A percentile compares a stretch with the other conserved stretches of the same genome.
phyloP scores from a whole-genome alignment of 495 filamentous ascomycete species.

The Stereocaulon alpinum region DNA sequence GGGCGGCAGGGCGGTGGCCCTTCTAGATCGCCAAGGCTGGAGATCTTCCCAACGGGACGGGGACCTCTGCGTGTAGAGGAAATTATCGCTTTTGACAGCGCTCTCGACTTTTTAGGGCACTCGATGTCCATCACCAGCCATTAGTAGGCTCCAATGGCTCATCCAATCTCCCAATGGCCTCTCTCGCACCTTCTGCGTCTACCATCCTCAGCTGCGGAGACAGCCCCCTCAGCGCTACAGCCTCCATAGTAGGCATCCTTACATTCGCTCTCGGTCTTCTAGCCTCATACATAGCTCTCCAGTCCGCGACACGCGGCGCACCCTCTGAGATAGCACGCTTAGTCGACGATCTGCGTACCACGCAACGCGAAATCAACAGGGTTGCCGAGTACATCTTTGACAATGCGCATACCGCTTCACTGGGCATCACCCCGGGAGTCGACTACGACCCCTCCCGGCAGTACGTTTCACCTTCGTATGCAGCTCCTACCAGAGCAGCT shows the following conservation, averaged over 20 bases:
- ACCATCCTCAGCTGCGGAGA: slow-evolving; percentile 6
- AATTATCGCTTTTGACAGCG: neutral
- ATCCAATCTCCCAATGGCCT: slow-evolving; percentile 1
- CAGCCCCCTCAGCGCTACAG: slow-evolving; percentile 13
- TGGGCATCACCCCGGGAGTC: neutral
- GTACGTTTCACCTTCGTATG: neutral
- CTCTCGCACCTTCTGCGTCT: neutral
- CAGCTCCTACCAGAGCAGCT: neutral
- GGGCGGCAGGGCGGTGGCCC: too few species aligned
- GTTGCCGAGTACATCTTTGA: slow-evolving; percentile 19
- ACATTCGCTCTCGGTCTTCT: slow-evolving; percentile 14
- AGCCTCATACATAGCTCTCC: slow-evolving; percentile 18
- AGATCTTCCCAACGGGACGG: neutral
- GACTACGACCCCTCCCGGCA: neutral
- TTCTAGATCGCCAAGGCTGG: neutral
- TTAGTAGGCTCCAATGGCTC: slow-evolving; percentile 1
- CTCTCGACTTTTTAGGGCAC: too few species aligned
- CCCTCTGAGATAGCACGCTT: slow-evolving; percentile 14
- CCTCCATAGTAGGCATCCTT: slow-evolving; percentile 12
- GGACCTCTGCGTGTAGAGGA: neutral
- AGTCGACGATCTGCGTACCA: slow-evolving; percentile 11
- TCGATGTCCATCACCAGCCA: too few species aligned
- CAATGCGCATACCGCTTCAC: slow-evolving; percentile 6
- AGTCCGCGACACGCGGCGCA: slow-evolving; percentile 15
- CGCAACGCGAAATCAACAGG: slow-evolving; percentile 14